Conservation (phyloP, 129 eudicot genomes). For the carrot (Daucus carota) region DNA sequence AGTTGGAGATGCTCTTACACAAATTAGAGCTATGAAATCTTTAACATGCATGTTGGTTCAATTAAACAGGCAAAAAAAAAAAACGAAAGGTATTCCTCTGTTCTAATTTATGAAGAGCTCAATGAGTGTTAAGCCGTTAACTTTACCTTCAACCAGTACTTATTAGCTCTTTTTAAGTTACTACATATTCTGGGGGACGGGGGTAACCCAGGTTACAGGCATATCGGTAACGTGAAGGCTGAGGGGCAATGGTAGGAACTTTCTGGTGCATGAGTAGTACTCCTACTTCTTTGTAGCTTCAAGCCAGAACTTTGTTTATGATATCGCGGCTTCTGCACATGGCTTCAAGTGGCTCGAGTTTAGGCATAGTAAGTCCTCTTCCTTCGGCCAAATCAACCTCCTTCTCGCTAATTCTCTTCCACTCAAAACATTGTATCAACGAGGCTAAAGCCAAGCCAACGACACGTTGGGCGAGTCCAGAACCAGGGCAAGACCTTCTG, state of each 20-base stretch:
- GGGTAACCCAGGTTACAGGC: no score
- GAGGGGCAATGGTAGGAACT: no score
- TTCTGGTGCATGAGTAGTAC: no score
- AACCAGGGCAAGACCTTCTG: conserved; percentile 37
- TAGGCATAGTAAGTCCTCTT: conserved; percentile 29
- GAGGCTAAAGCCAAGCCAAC: conserved; percentile 23
- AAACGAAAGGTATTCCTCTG: not conserved
- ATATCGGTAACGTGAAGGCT: no score
- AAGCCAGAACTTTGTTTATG: not conserved
- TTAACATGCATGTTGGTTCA: not conserved
- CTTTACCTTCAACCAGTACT: no score
- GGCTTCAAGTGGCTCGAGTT: conserved; percentile 31
- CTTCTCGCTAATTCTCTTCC: conserved; percentile 20
- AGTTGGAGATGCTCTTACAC: no score
- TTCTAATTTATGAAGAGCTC: no score
- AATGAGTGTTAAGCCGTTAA: no score
- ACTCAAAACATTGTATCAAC: conserved; percentile 43
- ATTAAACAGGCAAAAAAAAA: not conserved
- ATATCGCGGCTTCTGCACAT: conserved; percentile 22
- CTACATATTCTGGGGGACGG: no score
- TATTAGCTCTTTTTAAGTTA: no score
- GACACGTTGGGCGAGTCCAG: conserved; percentile 17
- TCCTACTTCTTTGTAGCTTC: no score
- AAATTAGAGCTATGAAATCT: not conserved
- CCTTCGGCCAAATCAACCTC: conserved; percentile 31